Evolutionary conservation across 2,329 filamentous ascomycete genomes (phyloP), one percentile per base, ranked within the genome.

Genomic region (Xylaria sp.): DNA sequence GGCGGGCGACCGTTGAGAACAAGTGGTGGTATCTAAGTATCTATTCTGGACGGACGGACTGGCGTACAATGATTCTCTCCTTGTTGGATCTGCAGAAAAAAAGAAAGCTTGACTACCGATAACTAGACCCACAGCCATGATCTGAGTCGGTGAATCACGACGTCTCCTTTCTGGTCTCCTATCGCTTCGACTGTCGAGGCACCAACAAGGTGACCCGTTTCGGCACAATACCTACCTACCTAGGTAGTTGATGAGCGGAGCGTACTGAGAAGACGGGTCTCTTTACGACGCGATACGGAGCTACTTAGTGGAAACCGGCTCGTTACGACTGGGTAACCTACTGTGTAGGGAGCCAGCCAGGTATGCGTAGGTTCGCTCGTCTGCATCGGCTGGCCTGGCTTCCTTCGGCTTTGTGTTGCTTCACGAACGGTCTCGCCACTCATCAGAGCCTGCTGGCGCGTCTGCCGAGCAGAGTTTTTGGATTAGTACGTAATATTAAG

Each of bases 401-500:
- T 70, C 34, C 59, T 24, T 70, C 66, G 64, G 65, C 63, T 56
- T 70, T 66, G 60, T 32, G 27, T 58, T 21, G 65, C 57, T 65
- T 59, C 57, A 50, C 51, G 12, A 59, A 53, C 54, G 21, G 58
- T 60, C 50, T 27, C 47, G 17, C 61, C 51, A 19, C 24, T 30
- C 21, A 54, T 12, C 19, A 17, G 47, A 50, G 9, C 24, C 61
- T 30, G 48, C 39, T 59, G 45, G 30, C 45, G 36, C 47, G 32
- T 36, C 59, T 45, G 19, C 8, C 45, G 53, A 3, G 62, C 51
- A 59, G 12, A 59, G 12, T 48, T 69, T 42, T 55, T 34, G 36
- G 48, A 47, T 51, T 54, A 61, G 64, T 69, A 64, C 67, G 64
- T 69, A 69, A 69, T 69, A 32, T 45, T 11, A 64, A 58, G 50